Conservation (phyloP, 345 rosid genomes). For the Arabidopsis arenosa region DNA sequence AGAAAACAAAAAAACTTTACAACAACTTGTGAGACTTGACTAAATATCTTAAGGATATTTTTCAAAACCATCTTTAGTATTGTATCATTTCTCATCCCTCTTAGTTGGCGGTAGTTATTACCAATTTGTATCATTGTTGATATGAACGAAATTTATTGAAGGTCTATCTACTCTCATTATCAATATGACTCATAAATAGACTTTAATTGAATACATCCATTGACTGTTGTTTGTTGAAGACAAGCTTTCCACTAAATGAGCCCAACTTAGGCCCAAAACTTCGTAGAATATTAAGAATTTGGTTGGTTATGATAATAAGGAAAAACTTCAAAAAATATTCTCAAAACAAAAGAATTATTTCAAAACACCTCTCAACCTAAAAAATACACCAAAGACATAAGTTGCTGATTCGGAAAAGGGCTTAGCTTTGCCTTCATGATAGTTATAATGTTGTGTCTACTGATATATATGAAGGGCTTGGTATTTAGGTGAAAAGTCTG, state of each 20-base stretch:
- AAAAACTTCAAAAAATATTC: neutral
- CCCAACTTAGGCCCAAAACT: neutral
- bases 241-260: too few species aligned
- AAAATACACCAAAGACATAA: neutral
- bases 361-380: neutral
- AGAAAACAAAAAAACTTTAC: neutral
- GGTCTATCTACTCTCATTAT: neutral
- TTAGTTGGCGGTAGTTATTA: neutral
- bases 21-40: slow-evolving; percentile 14
- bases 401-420: too few species aligned
- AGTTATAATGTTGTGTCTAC: too few species aligned
- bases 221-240: neutral
- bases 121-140: neutral
- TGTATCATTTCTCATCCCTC: neutral
- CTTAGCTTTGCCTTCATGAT: too few species aligned
- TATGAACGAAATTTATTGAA: neutral
- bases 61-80: neutral
- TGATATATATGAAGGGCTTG: too few species aligned
- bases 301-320: neutral
- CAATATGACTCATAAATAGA: neutral
- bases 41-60: neutral
- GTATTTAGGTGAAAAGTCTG: too few species aligned
- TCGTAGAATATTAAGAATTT: neutral
- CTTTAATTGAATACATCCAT: neutral
- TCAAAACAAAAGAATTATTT: neutral